Evolutionary conservation across 164 flowering plant genomes (phyloP), one percentile per base, ranked within the genome.

Genomic region (Nymphaea colorata): DNA sequence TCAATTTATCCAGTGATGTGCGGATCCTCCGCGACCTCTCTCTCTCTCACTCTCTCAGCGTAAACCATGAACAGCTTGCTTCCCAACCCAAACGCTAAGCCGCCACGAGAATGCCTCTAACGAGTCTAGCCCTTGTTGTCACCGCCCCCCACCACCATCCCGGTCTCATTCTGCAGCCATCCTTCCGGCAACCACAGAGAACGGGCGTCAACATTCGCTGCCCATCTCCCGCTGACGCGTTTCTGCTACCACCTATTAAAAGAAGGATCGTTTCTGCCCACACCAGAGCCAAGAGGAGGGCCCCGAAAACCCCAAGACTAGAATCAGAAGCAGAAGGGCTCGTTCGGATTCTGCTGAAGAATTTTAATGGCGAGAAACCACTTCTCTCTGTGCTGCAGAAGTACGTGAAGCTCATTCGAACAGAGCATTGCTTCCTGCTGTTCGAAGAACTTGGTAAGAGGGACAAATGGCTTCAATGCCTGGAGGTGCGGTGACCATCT

Each of bases 401-500:
- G 79, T 84, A 86, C 72, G 98, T 83, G 3, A 84, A 73, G 78
- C 44, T 86, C 43, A 68, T 91, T 44, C 82, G 98, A 62, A 86
- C 86, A 67, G 86, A 94, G 65, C 97, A 94, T 64, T 94, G 98
- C 73, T 94, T 94, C 69, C 72, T 87, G 63, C 81, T 94, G 25
- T 94, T 94, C 77, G 98, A 94, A 78, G 96, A 89, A 75, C 90
- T 94, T 42, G 98, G 96, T 8, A 89, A 77, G 85, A 61, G 64
- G 63, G 97, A 87, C 61, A 80, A 72, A 64, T 94, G 97, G 98
- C 91, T 86, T 69, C 95, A 86, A 59, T 94, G 98, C 76, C 90
- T 94, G 67, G 97, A 94, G 95, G 98, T 94, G 70, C 6, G 77
- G 12, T 12, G 2, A 47, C 12, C 5, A 59, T 60, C 25, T 5